Evolutionary conservation across 352 stramenopile species (phyloP).

Genomic region (Pythium phragmitis): DNA sequence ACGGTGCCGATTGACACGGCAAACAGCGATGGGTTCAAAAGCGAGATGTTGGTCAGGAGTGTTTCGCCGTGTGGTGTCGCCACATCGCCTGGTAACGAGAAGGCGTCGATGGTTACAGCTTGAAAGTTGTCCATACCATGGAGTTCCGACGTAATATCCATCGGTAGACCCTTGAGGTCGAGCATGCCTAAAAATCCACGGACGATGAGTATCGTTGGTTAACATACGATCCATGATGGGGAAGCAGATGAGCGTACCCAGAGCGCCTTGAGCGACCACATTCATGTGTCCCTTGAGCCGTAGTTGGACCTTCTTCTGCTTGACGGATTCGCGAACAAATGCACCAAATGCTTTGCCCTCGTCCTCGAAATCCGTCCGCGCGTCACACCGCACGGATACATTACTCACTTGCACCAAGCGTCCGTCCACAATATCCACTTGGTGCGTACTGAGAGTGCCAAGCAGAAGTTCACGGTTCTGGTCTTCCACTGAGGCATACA

Average conservation of each 20-base stretch:
- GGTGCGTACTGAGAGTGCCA: slow-evolving; percentile 47
- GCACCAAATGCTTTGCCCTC: slow-evolving; percentile 51
- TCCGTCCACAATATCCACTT: slow-evolving; percentile 57
- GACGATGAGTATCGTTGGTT: neutral
- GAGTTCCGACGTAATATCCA: slow-evolving; percentile 42
- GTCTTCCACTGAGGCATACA: slow-evolving; percentile 28
- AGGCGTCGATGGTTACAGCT: slow-evolving; percentile 58
- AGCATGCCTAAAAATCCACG: slow-evolving; percentile 41
- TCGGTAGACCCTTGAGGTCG: slow-evolving; percentile 46
- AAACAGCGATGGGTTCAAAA: slow-evolving; percentile 75
- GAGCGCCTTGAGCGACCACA: slow-evolving; percentile 58
- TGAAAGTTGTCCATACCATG: slow-evolving; percentile 67
- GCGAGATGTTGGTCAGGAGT: slow-evolving; percentile 57
- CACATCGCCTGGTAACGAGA: slow-evolving; percentile 52
- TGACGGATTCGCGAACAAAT: slow-evolving; percentile 69
- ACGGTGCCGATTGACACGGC: slow-evolving; percentile 55
- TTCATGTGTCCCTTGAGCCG: slow-evolving; percentile 53
- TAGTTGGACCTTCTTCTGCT: slow-evolving; percentile 46
- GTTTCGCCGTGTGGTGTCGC: slow-evolving; percentile 40
- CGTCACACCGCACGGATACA: slow-evolving; percentile 65
- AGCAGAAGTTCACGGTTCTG: slow-evolving; percentile 34
- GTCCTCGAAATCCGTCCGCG: slow-evolving; percentile 41
- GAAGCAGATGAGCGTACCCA: slow-evolving; percentile 38
- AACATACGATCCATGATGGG: neutral
- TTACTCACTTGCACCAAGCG: slow-evolving; percentile 60